Evolutionary conservation across 805 yeast species (phyloP), one percentile per base, ranked within the genome.

Genomic region (Metschnikowia kunwiensis): DNA sequence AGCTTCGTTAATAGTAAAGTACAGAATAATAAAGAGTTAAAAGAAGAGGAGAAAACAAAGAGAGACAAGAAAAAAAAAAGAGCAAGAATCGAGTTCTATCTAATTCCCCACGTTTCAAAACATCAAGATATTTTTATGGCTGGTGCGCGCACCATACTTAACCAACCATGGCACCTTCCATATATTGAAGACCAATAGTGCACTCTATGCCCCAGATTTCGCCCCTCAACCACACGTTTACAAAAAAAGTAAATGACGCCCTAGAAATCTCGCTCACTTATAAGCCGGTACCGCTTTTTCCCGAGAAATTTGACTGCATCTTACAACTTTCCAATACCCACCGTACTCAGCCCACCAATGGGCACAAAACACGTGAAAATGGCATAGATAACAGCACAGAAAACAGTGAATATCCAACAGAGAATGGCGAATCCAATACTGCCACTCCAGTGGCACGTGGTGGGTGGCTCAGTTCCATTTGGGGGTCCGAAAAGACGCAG

Each of bases 401-500:
- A 22, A 12, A n/a, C n/a, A 15, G 23, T 7, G n/a, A n/a, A n/a
- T n/a, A n/a, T n/a, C n/a, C n/a, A n/a, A 4, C 2, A 15, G n/a
- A 25, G 26, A 1, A 16, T 4, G 24, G 26, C 7, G 15, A 12
- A 7, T 7, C n/a, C 3, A 11, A 3, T 3, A 24, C n/a, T n/a
- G n/a, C n/a, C n/a, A n/a, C n/a, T n/a, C n/a, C n/a, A n/a, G n/a
- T n/a, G n/a, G n/a, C n/a, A n/a, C n/a, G n/a, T n/a, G n/a, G 26
- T 7, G 32, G 42, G 21, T 45, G 49, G 49, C 29, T 43, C 30
- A 27, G 41, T 12, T 29, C 44, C 16, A 22, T 45, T 21, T 43
- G 37, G 41, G 22, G 36, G n/a, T 31, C 42, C 6, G 38, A 31
- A 23, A 36, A 31, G 20, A 12, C 36, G 7, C 37, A 9, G 8